Base-by-base conservation (phyloP, 768 basidiomycete species). In the Baorangia bicolor region DNA sequence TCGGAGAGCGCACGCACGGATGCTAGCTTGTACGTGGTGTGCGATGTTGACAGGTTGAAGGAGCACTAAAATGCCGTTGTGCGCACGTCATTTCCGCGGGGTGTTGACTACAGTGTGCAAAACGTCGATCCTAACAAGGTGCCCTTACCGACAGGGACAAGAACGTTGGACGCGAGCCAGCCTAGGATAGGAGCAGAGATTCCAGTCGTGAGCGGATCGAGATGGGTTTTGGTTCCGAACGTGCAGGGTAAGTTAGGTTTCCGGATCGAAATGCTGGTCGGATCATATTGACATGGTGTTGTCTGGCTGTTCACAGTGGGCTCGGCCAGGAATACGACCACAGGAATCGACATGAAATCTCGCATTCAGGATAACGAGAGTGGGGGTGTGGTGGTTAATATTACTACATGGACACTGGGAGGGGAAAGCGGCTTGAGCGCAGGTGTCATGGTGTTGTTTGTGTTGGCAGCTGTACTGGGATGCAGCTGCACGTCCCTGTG, bases 401-500 rank as follows among this genome's bases (percentile, higher is more conserved):
- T 58, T 11, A 56, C 54, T 25, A 27, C 30, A 48, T 51, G 52
- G 53, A 31, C 34, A 2, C 31, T 47, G 9, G 49, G 51, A 40
- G 27, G 46, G 34, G 57, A 39, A 39, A 31, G 18, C 18, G 52
- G 37, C 56, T 88, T 87, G 75, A 91, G 90, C 20, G 80, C 79
- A 31, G 89, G 71, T 56, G 81, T 80, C 28, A 85, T 78, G 41
- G 88, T 69, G 92, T 90, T 94, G 44, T 16, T 72, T 5, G 73
- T 73, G 70, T 94, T 94, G 7, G 89, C 84, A 4, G 73, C 66
- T 62, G 82, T 85, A 53, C 72, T 74, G 56, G 88, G 72, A 16
- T 94, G 66, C 57, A 71, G 74, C 50, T 81, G 79, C 35, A 93
- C 72, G 0, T 86, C 78, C 66, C 90, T 94, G 60, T 87, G 75